phyloP scores from a whole-genome alignment of 2,329 filamentous ascomycete species.

The Alternaria brassicicola region DNA sequence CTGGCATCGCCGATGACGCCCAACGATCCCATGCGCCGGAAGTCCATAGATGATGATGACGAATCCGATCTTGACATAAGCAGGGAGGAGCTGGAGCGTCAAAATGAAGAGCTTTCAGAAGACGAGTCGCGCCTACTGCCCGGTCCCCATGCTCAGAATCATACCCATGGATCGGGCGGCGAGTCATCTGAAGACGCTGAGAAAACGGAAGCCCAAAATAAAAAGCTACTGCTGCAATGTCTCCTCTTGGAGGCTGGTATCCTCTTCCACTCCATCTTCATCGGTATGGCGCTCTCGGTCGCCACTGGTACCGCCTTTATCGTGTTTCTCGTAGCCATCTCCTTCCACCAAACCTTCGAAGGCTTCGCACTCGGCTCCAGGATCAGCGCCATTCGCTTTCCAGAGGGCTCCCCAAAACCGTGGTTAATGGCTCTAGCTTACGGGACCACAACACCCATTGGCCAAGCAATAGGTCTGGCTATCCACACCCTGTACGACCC shows the following conservation, averaged over 20 bases:
- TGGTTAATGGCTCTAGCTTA: constrained; percentile 72
- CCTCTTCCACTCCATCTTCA: constrained; percentile 78
- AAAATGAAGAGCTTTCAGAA: constrained; percentile 30
- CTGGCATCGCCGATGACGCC: constrained; percentile 31
- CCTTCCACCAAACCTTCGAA: constrained; percentile 74
- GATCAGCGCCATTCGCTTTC: constrained; percentile 73
- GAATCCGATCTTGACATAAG: constrained; percentile 44
- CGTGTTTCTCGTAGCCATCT: constrained; percentile 70
- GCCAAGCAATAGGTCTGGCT: constrained; percentile 57
- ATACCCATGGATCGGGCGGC: constrained; percentile 14
- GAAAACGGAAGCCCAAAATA: constrained; percentile 54
- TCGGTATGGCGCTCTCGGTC: constrained; percentile 74
- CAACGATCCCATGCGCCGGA: constrained; percentile 9
- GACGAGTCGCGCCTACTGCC: constrained; percentile 44
- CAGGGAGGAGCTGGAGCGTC: constrained; percentile 44
- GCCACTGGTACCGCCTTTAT: constrained; percentile 69
- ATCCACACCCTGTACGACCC: constrained; percentile 60
- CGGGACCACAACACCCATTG: constrained; percentile 61
- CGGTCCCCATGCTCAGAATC: constrained; percentile 27
- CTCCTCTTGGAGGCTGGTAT: constrained; percentile 78
- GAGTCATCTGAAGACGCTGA: constrained; percentile 27
- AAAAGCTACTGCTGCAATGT: constrained; percentile 73
- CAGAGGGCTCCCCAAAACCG: constrained; percentile 73
- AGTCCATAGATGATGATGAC: constrained; percentile 25
- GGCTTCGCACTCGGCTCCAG: constrained; percentile 73